phyloP scores from a whole-genome alignment of 495 filamentous ascomycete genomes.

The Trichoderma reesei region DNA sequence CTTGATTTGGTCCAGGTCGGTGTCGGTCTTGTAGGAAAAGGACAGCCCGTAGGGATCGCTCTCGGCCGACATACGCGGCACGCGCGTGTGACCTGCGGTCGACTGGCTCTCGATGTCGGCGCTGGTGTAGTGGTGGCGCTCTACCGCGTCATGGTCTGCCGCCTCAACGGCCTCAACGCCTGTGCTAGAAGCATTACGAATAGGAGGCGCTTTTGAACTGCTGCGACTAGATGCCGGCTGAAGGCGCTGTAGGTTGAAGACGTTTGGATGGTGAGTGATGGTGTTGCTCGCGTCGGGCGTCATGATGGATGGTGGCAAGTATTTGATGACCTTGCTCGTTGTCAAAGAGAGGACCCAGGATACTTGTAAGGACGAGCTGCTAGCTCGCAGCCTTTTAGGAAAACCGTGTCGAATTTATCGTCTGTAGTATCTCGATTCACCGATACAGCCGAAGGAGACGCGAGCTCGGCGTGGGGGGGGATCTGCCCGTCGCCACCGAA shows the following conservation, averaged over 20 bases:
- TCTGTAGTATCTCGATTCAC: neutral
- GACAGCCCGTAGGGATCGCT: slow-evolving; percentile 80
- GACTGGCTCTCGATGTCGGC: slow-evolving; percentile 58
- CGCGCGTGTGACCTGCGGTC: slow-evolving; percentile 26
- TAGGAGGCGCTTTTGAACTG: slow-evolving; percentile 25
- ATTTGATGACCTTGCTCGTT: neutral
- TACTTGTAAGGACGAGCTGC: neutral
- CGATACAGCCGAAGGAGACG: slow-evolving; percentile 5
- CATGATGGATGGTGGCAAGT: slow-evolving; percentile 13
- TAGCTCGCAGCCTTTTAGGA: neutral
- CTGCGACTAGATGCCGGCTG: slow-evolving; percentile 20
- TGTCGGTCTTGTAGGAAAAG: slow-evolving; percentile 62
- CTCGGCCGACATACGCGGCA: slow-evolving; percentile 39
- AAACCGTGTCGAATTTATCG: neutral
- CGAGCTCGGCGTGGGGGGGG: neutral
- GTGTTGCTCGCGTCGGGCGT: slow-evolving; percentile 20
- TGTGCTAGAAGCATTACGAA: slow-evolving; percentile 27
- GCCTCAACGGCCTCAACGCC: slow-evolving; percentile 38
- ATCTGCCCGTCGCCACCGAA: neutral
- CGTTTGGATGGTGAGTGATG: slow-evolving; percentile 29
- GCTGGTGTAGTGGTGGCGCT: slow-evolving; percentile 28
- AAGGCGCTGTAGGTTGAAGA: slow-evolving; percentile 33
- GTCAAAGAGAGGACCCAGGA: neutral
- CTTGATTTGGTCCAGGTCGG: slow-evolving; percentile 69
- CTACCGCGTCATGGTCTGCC: slow-evolving; percentile 32